phyloP scores from a whole-genome alignment of 1,139 yeast species.

The Nakaseomyces sp. region DNA sequence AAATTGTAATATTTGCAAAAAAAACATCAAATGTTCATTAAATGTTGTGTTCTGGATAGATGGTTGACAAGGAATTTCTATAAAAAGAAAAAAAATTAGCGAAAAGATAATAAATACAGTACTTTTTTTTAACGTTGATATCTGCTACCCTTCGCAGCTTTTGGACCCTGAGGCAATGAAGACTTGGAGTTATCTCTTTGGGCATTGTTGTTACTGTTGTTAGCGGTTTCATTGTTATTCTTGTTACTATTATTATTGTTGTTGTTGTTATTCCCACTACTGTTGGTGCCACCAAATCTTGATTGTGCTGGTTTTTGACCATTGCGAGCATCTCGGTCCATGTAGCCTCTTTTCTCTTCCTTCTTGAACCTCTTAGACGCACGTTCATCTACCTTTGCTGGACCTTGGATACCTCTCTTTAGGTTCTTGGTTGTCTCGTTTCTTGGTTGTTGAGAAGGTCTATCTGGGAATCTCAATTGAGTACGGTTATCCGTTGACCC shows the following conservation, averaged over 20 bases:
- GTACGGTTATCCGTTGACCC: neutral
- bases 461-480: constrained; percentile 7
- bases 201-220: neutral
- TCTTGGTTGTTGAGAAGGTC: constrained; percentile 4
- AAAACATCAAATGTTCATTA: too few relatives aligned
- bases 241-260: neutral
- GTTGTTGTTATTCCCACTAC: neutral
- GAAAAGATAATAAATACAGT: too few relatives aligned
- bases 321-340: neutral
- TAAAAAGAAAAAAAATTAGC: too few relatives aligned
- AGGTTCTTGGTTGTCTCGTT: neutral
- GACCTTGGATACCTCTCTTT: constrained; percentile 1
- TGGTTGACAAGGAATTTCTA: too few relatives aligned
- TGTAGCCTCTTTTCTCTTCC: constrained; percentile 4
- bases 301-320: constrained; percentile 1
- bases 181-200: constrained; percentile 10
- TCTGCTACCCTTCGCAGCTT: constrained; percentile 15
- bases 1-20: too few relatives aligned
- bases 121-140: constrained; percentile 22
- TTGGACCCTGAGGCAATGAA: constrained; percentile 20
- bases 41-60: too few relatives aligned
- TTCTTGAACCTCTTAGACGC: constrained; percentile 8
- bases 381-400: constrained; percentile 8
- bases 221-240: too few relatives aligned
- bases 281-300: constrained; percentile 5